These are phyloP conservation scores for Coemansia sp. DNA, from an alignment of 192 early-diverging fungal genomes.

Conservation along the genomic window DNA sequence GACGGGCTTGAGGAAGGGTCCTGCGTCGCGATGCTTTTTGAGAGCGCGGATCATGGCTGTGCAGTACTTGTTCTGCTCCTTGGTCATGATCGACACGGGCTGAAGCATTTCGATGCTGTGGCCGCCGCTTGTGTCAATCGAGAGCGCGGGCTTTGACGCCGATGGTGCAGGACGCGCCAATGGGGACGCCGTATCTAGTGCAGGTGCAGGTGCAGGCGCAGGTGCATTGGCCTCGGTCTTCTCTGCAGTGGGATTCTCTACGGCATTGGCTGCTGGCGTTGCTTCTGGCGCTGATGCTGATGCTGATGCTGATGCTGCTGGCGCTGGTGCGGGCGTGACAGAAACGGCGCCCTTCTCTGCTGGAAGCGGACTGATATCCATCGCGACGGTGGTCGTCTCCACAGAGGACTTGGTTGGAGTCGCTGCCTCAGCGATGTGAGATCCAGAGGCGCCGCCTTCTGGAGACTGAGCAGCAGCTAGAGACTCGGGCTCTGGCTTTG, in stretches of 20 bases:
- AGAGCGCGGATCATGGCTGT: slow-evolving; percentile 67
- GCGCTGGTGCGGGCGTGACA: not conserved
- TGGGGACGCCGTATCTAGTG: too few species aligned
- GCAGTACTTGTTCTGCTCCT: slow-evolving; percentile 84
- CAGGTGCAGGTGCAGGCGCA: not conserved
- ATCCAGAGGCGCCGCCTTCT: too few species aligned
- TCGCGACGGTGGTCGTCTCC: not conserved
- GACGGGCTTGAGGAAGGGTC: slow-evolving; percentile 81
- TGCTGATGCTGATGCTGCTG: not conserved
- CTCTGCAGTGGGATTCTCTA: too few species aligned
- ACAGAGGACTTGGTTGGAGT: not conserved
- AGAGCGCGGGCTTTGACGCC: not conserved
- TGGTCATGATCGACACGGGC: slow-evolving; percentile 55
- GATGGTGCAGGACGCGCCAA: not conserved
- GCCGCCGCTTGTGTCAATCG: slow-evolving; percentile 6
- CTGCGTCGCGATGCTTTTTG: slow-evolving; percentile 78
- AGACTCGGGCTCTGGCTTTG: too few species aligned
- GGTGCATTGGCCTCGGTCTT: too few species aligned
- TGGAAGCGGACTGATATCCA: not conserved
- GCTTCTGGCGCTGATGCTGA: not conserved
- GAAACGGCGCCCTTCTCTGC: not conserved
- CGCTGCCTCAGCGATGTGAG: too few species aligned
- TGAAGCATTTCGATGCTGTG: slow-evolving; percentile 3
- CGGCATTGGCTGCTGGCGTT: too few species aligned
- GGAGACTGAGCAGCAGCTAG: too few species aligned